phyloP scores from a whole-genome alignment of 2,329 filamentous ascomycete species.

The Zasmidium citrigriseum region DNA sequence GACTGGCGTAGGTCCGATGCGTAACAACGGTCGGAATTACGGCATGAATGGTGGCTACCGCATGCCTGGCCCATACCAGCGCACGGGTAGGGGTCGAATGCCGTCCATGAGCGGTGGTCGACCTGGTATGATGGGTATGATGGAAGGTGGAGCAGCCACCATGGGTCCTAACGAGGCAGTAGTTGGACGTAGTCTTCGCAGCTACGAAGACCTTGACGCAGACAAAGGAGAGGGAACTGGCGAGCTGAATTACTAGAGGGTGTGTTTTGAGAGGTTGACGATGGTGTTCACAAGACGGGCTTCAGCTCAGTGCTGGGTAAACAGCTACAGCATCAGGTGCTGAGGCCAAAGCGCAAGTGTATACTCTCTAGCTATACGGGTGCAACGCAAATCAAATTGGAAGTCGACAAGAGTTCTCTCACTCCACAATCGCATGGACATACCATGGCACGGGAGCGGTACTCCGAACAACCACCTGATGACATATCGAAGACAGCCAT shows the following conservation, averaged over 20 bases:
- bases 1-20: slow-evolving; percentile 45
- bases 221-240: slow-evolving; percentile 61
- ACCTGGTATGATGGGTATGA: slow-evolving; percentile 24
- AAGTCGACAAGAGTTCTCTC: not conserved
- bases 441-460: too few species aligned
- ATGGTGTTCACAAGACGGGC: not conserved
- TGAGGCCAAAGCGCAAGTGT: not conserved
- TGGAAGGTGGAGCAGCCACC: slow-evolving; percentile 67
- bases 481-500: too few species aligned
- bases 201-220: slow-evolving; percentile 97
- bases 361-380: not conserved
- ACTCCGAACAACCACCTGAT: too few species aligned
- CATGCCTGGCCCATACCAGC: slow-evolving; percentile 31
- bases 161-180: slow-evolving; percentile 89
- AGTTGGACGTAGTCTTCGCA: slow-evolving; percentile 89
- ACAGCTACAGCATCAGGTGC: not conserved
- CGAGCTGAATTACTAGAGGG: slow-evolving; percentile 79
- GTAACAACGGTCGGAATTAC: slow-evolving; percentile 37
- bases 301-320: not conserved
- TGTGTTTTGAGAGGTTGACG: too few species aligned
- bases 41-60: slow-evolving; percentile 29
- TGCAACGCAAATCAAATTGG: not conserved
- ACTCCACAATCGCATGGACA: too few species aligned
- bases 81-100: slow-evolving; percentile 32
- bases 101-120: slow-evolving; percentile 26